Percentiles rank a stretch among this genome's conserved stretches.
Evolutionary conservation across 2,329 filamentous ascomycete species (phyloP).

Genomic region (Tolypocladium pustulatum): DNA sequence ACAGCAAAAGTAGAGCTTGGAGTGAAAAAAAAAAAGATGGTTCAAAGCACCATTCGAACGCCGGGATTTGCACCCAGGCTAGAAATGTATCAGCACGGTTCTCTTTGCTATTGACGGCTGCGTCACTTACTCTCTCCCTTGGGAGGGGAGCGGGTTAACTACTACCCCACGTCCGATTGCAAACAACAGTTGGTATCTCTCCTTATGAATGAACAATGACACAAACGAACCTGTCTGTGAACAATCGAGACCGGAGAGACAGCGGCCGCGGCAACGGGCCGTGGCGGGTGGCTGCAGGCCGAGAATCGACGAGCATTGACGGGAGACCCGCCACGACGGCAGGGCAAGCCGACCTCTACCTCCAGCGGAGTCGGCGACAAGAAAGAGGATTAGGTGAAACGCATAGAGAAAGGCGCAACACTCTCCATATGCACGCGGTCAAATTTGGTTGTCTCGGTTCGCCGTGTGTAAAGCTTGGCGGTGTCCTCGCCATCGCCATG

Average conservation of each 20-base stretch:
- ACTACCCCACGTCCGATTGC: constrained; percentile 14
- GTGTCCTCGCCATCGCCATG: neutral
- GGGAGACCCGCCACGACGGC: neutral
- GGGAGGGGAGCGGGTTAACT: constrained; percentile 15
- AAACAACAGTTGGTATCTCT: neutral
- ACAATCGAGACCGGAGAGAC: neutral
- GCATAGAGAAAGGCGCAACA: neutral
- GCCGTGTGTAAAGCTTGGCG: neutral
- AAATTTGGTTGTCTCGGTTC: no score
- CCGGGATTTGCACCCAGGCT: constrained; percentile 15
- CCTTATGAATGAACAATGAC: neutral
- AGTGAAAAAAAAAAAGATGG: constrained; percentile 6
- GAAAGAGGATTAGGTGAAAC: neutral
- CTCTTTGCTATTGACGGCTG: constrained; percentile 3
- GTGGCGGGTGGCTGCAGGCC: neutral
- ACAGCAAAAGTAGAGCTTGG: neutral
- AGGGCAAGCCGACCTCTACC: neutral
- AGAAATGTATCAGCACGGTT: constrained; percentile 2
- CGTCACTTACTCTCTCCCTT: constrained; percentile 14
- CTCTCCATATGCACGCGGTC: neutral
- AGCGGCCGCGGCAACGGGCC: neutral
- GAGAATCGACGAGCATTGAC: neutral
- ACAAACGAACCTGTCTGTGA: neutral
- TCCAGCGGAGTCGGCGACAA: neutral
- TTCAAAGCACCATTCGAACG: constrained; percentile 9